Conservation (phyloP, 495 filamentous ascomycete species). For the Penicillium chermesinum region DNA sequence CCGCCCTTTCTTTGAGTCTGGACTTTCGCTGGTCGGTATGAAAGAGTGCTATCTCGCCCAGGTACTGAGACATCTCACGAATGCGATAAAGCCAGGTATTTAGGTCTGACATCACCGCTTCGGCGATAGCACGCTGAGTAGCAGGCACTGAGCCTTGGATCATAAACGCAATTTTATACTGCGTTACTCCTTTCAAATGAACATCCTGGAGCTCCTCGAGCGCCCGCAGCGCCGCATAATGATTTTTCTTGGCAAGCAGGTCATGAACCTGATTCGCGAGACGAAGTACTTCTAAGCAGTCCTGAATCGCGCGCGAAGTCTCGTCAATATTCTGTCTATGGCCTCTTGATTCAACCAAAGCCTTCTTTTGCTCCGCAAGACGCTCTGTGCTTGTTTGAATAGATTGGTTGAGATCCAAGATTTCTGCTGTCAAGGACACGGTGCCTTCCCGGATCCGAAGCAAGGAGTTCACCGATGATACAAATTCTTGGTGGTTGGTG, state of each 20-base stretch:
- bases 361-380: slow-evolving; percentile 90
- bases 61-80: slow-evolving; percentile 87
- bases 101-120: slow-evolving; percentile 93
- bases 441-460: slow-evolving; percentile 86
- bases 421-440: slow-evolving; percentile 81
- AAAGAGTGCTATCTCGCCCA: slow-evolving; percentile 96
- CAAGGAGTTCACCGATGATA: slow-evolving; percentile 85
- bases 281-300: slow-evolving; percentile 86
- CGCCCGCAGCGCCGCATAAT: slow-evolving; percentile 90
- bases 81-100: slow-evolving; percentile 98
- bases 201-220: slow-evolving; percentile 96
- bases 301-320: slow-evolving; percentile 79
- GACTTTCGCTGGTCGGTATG: slow-evolving; percentile 84
- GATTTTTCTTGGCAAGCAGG: slow-evolving; percentile 81
- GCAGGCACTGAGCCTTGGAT: slow-evolving; percentile 93
- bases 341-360: slow-evolving; percentile 80
- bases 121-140: slow-evolving; percentile 87
- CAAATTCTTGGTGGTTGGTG: slow-evolving; percentile 94
- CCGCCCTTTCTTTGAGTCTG: slow-evolving; percentile 74
- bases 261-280: slow-evolving; percentile 95
- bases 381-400: slow-evolving; percentile 96
- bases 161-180: slow-evolving; percentile 92
- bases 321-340: slow-evolving; percentile 97
- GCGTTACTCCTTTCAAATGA: slow-evolving; percentile 84
- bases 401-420: slow-evolving; percentile 84